Evolutionary conservation across 208 protist species (phyloP).

Genomic region (Herpetomonas muscarum): DNA sequence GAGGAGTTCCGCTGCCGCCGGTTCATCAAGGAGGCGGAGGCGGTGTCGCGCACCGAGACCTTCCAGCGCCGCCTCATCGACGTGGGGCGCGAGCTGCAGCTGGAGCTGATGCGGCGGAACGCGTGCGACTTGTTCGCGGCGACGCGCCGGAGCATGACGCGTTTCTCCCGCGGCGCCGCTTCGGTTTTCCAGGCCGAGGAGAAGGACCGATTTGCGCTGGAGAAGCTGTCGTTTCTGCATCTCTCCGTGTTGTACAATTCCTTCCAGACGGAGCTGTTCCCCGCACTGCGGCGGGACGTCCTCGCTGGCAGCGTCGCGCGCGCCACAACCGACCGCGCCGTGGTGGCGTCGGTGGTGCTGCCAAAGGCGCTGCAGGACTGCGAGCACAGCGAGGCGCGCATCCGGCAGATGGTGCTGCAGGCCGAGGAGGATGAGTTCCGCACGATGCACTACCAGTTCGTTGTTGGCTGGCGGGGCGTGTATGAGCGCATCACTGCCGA

Average conservation of each 20-base stretch:
- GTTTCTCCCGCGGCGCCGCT: not conserved
- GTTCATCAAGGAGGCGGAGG: slow-evolving; percentile 10
- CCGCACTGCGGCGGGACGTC: slow-evolving; percentile 16
- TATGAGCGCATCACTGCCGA: slow-evolving; percentile 30
- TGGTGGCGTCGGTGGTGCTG: not conserved
- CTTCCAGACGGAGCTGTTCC: not conserved
- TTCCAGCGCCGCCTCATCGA: slow-evolving; percentile 38
- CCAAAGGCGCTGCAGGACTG: not conserved
- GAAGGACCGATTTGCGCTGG: slow-evolving; percentile 6
- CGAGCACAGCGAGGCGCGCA: slow-evolving; percentile 28
- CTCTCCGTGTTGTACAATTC: slow-evolving; percentile 6
- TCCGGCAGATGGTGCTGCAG: slow-evolving; percentile 43
- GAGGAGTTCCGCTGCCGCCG: slow-evolving; percentile 9
- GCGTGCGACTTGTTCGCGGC: slow-evolving; percentile 10
- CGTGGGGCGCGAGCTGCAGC: slow-evolving; percentile 35
- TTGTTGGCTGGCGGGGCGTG: slow-evolving; percentile 50
- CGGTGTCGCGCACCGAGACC: slow-evolving; percentile 22
- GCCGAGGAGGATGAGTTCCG: slow-evolving; percentile 35
- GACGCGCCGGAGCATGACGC: slow-evolving; percentile 2
- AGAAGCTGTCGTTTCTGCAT: slow-evolving; percentile 13
- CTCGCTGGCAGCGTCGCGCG: slow-evolving; percentile 5
- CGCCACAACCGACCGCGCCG: not conserved
- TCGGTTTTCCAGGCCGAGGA: slow-evolving; percentile 2
- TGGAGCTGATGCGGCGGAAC: slow-evolving; percentile 17
- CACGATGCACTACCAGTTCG: slow-evolving; percentile 27